phyloP scores from a whole-genome alignment of 805 yeast genomes.

The Wickerhamiella shivajii region DNA sequence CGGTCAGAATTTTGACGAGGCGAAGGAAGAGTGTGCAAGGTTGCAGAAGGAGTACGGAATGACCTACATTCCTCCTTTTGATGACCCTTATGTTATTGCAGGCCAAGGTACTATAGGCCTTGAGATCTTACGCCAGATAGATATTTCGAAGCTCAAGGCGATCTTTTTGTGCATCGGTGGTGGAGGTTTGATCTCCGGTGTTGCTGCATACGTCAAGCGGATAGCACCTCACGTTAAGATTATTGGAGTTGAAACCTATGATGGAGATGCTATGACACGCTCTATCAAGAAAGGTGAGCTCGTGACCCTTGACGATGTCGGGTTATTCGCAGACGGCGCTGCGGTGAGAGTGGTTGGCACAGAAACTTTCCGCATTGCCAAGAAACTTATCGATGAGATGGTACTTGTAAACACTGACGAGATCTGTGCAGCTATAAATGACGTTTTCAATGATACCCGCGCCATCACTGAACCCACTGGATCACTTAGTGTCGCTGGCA shows the following conservation, averaged over 20 bases:
- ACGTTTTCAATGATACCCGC: slow-evolving; percentile 90
- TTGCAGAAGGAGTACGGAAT: slow-evolving; percentile 54
- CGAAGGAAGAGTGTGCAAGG: slow-evolving; percentile 77
- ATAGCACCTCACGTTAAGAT: slow-evolving; percentile 95
- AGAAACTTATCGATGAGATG: slow-evolving; percentile 75
- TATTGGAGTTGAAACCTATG: slow-evolving; percentile 91
- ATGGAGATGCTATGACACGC: slow-evolving; percentile 82
- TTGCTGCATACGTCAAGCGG: slow-evolving; percentile 79
- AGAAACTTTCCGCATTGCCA: slow-evolving; percentile 75
- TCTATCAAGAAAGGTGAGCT: slow-evolving; percentile 45
- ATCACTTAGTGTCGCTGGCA: slow-evolving; percentile 89
- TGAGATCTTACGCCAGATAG: slow-evolving; percentile 80
- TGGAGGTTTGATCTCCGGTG: slow-evolving; percentile 89
- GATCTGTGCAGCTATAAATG: slow-evolving; percentile 93
- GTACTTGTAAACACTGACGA: slow-evolving; percentile 81
- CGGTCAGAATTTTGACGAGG: slow-evolving; percentile 93
- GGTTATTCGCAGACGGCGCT: slow-evolving; percentile 97
- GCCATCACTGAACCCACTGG: slow-evolving; percentile 94
- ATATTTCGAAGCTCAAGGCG: slow-evolving; percentile 62
- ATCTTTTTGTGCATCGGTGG: slow-evolving; percentile 93
- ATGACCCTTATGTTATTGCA: slow-evolving; percentile 94
- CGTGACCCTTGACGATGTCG: slow-evolving; percentile 54
- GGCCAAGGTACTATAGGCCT: slow-evolving; percentile 97
- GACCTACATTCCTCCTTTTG: slow-evolving; percentile 94
- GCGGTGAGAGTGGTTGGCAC: slow-evolving; percentile 84